Evolutionary conservation across 805 yeast genomes (phyloP).

Genomic region (Pichia eremophila): DNA sequence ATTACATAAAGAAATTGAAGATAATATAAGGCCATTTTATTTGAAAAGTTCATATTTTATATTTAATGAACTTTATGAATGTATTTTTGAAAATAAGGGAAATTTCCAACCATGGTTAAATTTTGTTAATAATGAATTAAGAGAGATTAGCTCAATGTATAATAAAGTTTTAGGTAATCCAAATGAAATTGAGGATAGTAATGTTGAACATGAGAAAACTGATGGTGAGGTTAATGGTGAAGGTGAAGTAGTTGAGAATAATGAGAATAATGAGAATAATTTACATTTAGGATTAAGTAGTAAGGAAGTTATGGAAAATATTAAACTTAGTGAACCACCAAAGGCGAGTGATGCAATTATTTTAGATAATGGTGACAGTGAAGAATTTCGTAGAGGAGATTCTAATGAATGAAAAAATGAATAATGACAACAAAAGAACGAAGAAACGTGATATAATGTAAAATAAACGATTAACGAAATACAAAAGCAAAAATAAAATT

Average conservation of each 20-base stretch:
- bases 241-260: neutral
- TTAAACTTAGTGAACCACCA: slow-evolving; percentile 13
- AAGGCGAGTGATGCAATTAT: slow-evolving; percentile 23
- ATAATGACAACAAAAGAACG: slow-evolving; percentile 1
- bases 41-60: slow-evolving; percentile 24
- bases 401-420: neutral
- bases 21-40: slow-evolving; percentile 21
- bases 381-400: slow-evolving; percentile 27
- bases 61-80: slow-evolving; percentile 24
- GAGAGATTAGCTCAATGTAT: slow-evolving; percentile 46
- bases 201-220: neutral
- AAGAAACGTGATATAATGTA: too few relatives aligned
- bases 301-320: slow-evolving; percentile 9
- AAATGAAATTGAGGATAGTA: slow-evolving; percentile 16
- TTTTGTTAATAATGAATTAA: slow-evolving; percentile 39
- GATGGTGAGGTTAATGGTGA: neutral
- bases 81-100: slow-evolving; percentile 17
- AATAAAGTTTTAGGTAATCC: slow-evolving; percentile 48
- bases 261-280: neutral
- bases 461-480: neutral
- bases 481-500: too few relatives aligned
- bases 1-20: slow-evolving; percentile 20
- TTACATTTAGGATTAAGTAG: slow-evolving; percentile 8
- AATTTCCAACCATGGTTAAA: slow-evolving; percentile 34
- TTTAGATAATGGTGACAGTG: slow-evolving; percentile 32